These are phyloP conservation scores for Wickerhamomyces xylosicus DNA, from an alignment of 805 yeast genomes.

Conservation along the genomic window DNA sequence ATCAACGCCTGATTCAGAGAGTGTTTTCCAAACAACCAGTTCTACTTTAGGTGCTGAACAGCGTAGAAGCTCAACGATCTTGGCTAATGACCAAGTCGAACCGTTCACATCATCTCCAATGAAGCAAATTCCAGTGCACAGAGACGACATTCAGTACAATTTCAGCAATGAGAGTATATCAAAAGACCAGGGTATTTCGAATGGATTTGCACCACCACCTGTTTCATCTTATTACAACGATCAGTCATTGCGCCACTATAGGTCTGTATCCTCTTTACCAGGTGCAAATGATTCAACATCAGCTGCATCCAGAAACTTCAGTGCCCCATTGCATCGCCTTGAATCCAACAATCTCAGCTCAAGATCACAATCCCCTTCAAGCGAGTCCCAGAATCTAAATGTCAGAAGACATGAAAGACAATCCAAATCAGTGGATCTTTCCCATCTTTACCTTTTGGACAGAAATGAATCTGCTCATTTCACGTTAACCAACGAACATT, in stretches of 20 bases:
- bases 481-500: slow-evolving; percentile 28
- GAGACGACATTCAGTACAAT: not conserved
- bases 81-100: too few relatives aligned
- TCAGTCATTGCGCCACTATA: not conserved
- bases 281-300: not conserved
- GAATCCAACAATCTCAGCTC: slow-evolving; percentile 1
- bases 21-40: not conserved
- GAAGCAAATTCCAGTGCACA: too few relatives aligned
- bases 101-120: too few relatives aligned
- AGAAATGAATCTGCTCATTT: slow-evolving; percentile 23
- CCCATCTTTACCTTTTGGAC: slow-evolving; percentile 28
- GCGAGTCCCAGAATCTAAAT: not conserved
- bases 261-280: not conserved
- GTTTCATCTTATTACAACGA: not conserved
- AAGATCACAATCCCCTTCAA: slow-evolving; percentile 11
- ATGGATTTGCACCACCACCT: not conserved
- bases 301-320: not conserved
- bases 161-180: too few relatives aligned
- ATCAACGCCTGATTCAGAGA: not conserved
- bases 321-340: slow-evolving; percentile 1
- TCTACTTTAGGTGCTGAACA: not conserved
- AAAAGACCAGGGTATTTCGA: not conserved
- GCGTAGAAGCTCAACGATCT: not conserved
- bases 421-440: slow-evolving; percentile 29
- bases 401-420: slow-evolving; percentile 13